phyloP scores from a whole-genome alignment of 2,329 filamentous ascomycete genomes.

The Paradendryphiella salina region DNA sequence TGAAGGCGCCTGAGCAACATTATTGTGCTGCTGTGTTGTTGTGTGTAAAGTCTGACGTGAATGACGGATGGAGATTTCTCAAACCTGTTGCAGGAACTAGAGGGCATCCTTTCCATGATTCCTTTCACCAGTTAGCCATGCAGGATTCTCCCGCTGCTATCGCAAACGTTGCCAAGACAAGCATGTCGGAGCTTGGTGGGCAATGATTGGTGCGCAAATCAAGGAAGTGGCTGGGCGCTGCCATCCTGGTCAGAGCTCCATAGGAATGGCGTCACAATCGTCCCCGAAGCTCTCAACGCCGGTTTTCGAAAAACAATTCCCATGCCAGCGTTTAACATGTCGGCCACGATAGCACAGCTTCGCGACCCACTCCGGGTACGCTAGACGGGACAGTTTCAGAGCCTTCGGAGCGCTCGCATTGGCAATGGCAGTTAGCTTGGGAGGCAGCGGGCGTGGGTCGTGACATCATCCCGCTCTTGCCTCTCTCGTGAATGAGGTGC shows the following conservation, averaged over 20 bases:
- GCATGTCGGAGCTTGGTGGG: conserved; percentile 3
- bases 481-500: conserved; percentile 1
- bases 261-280: conserved; percentile 11
- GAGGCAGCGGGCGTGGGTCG: not conserved
- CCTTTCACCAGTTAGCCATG: not conserved
- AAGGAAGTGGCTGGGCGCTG: conserved; percentile 7
- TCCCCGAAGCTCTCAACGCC: not conserved
- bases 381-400: conserved; percentile 6
- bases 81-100: too few relatives aligned
- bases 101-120: too few relatives aligned
- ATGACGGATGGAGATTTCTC: too few relatives aligned
- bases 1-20: not conserved
- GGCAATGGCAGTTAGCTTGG: conserved; percentile 3
- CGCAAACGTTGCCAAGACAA: conserved; percentile 2
- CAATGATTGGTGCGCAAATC: conserved; percentile 10
- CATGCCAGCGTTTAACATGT: not conserved
- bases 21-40: not conserved
- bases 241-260: conserved; percentile 4
- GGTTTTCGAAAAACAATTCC: not conserved
- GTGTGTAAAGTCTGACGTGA: too few relatives aligned
- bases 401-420: conserved; percentile 4
- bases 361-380: not conserved
- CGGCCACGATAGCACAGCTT: conserved; percentile 6
- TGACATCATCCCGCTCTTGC: conserved; percentile 10
- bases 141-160: not conserved